Percentiles rank a stretch among this genome's conserved stretches.
phyloP scores from a whole-genome alignment of 345 rosid species.

The Dipteronia sinensis region DNA sequence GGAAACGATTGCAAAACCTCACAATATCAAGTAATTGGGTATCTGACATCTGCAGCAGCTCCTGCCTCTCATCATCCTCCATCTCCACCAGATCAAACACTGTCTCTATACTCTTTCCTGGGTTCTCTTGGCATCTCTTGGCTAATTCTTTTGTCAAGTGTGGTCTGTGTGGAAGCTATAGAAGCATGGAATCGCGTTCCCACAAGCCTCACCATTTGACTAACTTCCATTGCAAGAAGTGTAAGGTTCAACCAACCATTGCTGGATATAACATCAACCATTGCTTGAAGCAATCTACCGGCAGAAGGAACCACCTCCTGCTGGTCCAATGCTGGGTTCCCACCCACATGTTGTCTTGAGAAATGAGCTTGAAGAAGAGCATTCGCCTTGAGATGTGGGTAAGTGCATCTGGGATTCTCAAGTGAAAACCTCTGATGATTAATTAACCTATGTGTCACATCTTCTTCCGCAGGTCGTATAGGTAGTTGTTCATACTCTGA shows the following conservation, averaged over 20 bases:
- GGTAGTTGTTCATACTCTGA: conserved; percentile 85
- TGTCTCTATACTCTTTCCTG: conserved; percentile 71
- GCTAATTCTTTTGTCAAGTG: conserved; percentile 83
- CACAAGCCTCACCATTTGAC: conserved; percentile 97
- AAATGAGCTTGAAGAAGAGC: conserved; percentile 92
- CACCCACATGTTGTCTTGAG: conserved; percentile 77
- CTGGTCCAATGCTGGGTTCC: conserved; percentile 76
- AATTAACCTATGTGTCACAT: conserved; percentile 65
- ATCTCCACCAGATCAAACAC: conserved; percentile 88
- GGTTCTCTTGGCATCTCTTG: conserved; percentile 79
- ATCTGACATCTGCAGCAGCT: conserved; percentile 75
- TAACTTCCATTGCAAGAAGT: conserved; percentile 84
- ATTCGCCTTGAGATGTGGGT: conserved; percentile 90
- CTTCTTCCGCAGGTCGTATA: conserved; percentile 89
- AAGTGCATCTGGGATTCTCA: conserved; percentile 70
- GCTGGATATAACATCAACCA: conserved; percentile 91
- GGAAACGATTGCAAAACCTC: conserved; percentile 86
- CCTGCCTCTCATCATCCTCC: conserved; percentile 82
- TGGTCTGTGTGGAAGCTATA: conserved; percentile 95
- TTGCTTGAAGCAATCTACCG: conserved; percentile 79
- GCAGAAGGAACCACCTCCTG: conserved; percentile 76
- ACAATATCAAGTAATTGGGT: conserved; percentile 72
- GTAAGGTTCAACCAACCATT: conserved; percentile 92
- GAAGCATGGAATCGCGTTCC: conserved; percentile 93
- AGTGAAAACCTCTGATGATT: conserved; percentile 93